Evolutionary conservation across 2,329 filamentous ascomycete genomes (phyloP).

Genomic region (Stagonosporopsis chrysanthemi): DNA sequence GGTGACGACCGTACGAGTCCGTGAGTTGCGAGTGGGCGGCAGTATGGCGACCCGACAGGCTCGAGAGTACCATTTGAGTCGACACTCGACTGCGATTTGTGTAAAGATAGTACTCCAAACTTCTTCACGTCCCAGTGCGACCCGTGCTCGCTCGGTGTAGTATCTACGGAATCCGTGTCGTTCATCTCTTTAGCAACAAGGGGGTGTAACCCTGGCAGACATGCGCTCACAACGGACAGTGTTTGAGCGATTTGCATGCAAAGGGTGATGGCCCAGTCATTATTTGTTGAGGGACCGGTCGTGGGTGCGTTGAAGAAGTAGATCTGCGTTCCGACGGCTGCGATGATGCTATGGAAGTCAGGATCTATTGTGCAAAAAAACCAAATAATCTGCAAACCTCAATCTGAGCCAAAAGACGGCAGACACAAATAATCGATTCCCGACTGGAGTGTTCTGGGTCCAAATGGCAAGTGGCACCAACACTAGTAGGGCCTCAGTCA

Average conservation of each 20-base stretch:
- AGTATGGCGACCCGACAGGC: conserved; percentile 27
- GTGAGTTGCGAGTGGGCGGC: conserved; percentile 38
- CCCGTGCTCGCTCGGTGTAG: not conserved
- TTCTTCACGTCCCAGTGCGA: conserved; percentile 2
- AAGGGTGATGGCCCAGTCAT: conserved; percentile 31
- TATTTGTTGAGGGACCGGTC: conserved; percentile 22
- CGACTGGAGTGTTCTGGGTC: conserved; percentile 33
- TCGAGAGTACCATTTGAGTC: not conserved
- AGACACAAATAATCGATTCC: conserved; percentile 36
- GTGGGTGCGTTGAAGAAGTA: conserved; percentile 31
- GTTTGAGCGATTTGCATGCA: conserved; percentile 41
- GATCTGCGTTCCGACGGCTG: conserved; percentile 30
- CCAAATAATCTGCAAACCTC: conserved; percentile 22
- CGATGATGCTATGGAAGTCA: conserved; percentile 31
- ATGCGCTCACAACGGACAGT: conserved; percentile 40
- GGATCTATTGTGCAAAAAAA: not conserved
- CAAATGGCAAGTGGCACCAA: conserved; percentile 39
- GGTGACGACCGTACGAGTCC: conserved; percentile 35
- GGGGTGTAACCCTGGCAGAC: conserved; percentile 31
- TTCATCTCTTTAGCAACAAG: conserved; percentile 18
- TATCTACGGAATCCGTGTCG: not conserved
- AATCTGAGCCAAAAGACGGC: conserved; percentile 33
- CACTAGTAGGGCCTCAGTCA: conserved; percentile 36
- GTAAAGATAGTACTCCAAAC: conserved; percentile 5
- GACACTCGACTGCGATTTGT: not conserved